These are phyloP conservation scores for Capsicum chinense DNA, from an alignment of 257 asterid genomes.

Conservation along the genomic window DNA sequence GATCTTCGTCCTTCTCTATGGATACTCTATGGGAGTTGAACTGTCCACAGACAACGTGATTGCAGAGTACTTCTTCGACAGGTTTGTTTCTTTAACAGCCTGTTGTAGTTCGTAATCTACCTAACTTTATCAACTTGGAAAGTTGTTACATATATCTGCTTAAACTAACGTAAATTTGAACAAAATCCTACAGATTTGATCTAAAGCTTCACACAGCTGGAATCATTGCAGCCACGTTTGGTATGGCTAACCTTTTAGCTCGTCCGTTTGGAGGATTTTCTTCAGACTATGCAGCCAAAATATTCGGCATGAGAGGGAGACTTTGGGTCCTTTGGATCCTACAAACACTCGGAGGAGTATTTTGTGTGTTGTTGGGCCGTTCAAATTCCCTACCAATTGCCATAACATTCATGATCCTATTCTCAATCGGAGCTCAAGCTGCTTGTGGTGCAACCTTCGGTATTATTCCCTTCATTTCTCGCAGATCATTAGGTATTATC, in stretches of 20 bases:
- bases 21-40: conserved; percentile 78
- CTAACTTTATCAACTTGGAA: too few relatives aligned
- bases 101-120: too few relatives aligned
- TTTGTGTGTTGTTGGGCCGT: conserved; percentile 57
- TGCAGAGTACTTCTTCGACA: conserved; percentile 66
- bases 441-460: conserved; percentile 63
- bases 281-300: conserved; percentile 49
- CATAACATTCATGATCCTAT: conserved; percentile 56
- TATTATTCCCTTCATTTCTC: conserved; percentile 50
- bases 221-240: conserved; percentile 60
- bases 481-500: conserved; percentile 52
- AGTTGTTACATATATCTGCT: background rate
- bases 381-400: conserved; percentile 51
- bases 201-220: conserved; percentile 62
- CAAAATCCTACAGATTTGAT: conserved; percentile 43
- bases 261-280: conserved; percentile 66
- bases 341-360: conserved; percentile 61
- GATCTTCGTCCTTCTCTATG: conserved; percentile 65
- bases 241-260: conserved; percentile 62
- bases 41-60: conserved; percentile 60
- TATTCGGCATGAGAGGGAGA: conserved; percentile 71
- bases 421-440: conserved; percentile 59
- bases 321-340: conserved; percentile 63
- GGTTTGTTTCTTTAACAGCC: conserved; percentile 32
- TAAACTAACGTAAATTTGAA: background rate